Evolutionary conservation across 768 basidiomycete species (phyloP), one percentile per base, ranked within the genome.

Genomic region (Pleurotus giganteus): DNA sequence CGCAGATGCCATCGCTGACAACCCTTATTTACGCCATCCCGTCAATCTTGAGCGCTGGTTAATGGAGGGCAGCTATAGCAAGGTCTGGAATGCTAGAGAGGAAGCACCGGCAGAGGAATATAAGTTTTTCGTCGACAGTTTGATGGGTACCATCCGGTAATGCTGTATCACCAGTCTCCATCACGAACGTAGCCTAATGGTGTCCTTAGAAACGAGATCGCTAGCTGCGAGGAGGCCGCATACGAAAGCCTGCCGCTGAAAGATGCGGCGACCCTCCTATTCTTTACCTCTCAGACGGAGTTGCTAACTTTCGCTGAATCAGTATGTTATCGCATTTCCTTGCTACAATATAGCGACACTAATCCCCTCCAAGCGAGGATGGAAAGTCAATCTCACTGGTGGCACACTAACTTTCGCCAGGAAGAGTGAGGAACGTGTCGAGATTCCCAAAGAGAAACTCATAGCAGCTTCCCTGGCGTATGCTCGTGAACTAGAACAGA

Each of bases 61-160:
- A 42, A 99, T 99, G 96, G 96, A 98, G 69, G 96, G 96, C 34
- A 90, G 89, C 63, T 99, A 98, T 69, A 93, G 91, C 71, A 96
- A 96, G 69, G 96, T 98, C 9, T 99, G 95, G 91, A 86, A 90
- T 64, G 95, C 95, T 32, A 83, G 94, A 60, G 91, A 91, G 60
- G 87, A 94, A 63, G 91, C 94, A 1, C 94, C 95, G 1, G 84
- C 90, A 32, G 91, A 94, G 59, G 96, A 98, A 67, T 97, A 97
- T 77, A 91, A 89, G 61, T 91, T 91, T 75, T 93, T 98, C 63
- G 84, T 97, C 8, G 91, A 95, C 65, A 90, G 90, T 62, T 74
- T 97, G 63, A 92, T 97, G 88, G 88, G 88, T 13, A 98, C 95
- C 3, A 95, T 98, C 62, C 76, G 94, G 94, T 94, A 58, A 49